Conservation (phyloP, 2,329 filamentous ascomycete species). For the Peltaster fructicola region DNA sequence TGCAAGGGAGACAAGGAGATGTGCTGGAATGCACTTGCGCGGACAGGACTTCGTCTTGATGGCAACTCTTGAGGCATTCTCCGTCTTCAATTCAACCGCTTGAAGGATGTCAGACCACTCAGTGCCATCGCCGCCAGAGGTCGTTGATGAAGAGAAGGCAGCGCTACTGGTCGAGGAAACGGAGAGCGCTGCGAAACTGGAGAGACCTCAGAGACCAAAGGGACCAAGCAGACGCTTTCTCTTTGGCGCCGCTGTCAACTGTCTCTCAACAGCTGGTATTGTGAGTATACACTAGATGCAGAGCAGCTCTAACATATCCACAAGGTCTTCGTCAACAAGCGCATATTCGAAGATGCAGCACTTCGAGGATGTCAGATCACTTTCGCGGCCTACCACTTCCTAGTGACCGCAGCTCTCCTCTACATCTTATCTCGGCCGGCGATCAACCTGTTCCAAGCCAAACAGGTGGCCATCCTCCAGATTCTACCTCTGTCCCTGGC, state of each 20-base stretch:
- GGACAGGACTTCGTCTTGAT: not conserved
- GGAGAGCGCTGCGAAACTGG: too few relatives aligned
- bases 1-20: too few relatives aligned
- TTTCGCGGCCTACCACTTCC: constrained; percentile 53
- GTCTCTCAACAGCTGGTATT: constrained; percentile 9
- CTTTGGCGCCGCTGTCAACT: constrained; percentile 9
- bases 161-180: too few relatives aligned
- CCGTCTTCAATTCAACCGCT: not conserved
- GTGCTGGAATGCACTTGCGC: too few relatives aligned
- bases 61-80: not conserved
- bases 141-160: not conserved
- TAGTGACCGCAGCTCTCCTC: constrained; percentile 47
- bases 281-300: constrained; percentile 5
- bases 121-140: not conserved
- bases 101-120: not conserved
- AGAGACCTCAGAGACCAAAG: not conserved
- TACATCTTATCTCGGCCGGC: constrained; percentile 40
- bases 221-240: constrained; percentile 7
- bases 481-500: constrained; percentile 47
- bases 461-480: constrained; percentile 35
- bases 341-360: constrained; percentile 46
- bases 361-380: constrained; percentile 45
- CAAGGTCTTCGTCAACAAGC: constrained; percentile 53
- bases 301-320: not conserved
- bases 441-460: constrained; percentile 41